These are phyloP conservation scores for Ramaria rubella DNA, from an alignment of 768 basidiomycete genomes.

Conservation along the genomic window DNA sequence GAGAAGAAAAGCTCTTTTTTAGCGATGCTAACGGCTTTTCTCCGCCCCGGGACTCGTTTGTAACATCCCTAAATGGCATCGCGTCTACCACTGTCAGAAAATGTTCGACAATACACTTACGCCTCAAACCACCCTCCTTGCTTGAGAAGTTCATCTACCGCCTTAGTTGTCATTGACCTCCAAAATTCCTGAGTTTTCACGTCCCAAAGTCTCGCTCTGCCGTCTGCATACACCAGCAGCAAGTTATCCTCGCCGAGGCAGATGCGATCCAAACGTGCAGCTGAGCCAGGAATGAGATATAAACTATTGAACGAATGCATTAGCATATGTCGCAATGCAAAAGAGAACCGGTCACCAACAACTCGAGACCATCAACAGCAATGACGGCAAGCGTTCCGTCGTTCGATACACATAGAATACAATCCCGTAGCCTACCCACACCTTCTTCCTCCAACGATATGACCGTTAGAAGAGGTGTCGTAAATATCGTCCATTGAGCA, in stretches of 20 bases:
- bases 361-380: conserved; percentile 62
- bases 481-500: conserved; percentile 70
- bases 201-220: conserved; percentile 83
- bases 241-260: conserved; percentile 65
- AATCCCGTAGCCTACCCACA: conserved; percentile 55
- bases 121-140: conserved; percentile 70
- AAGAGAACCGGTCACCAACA: conserved; percentile 45
- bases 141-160: conserved; percentile 65
- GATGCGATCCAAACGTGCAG: conserved; percentile 55
- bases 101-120: conserved; percentile 33
- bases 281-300: conserved; percentile 75
- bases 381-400: conserved; percentile 86
- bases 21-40: conserved; percentile 3
- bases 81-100: not conserved
- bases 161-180: conserved; percentile 70
- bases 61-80: conserved; percentile 3
- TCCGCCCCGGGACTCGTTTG: not conserved
- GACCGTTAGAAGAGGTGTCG: conserved; percentile 53
- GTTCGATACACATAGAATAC: conserved; percentile 61
- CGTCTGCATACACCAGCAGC: conserved; percentile 68
- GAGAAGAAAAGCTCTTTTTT: not conserved
- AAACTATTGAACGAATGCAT: conserved; percentile 39
- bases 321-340: not conserved
- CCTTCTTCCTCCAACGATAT: conserved; percentile 48
- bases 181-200: conserved; percentile 75